Conservation (phyloP, 371 early-diverging fungal species). For the Mortierella sp. region DNA sequence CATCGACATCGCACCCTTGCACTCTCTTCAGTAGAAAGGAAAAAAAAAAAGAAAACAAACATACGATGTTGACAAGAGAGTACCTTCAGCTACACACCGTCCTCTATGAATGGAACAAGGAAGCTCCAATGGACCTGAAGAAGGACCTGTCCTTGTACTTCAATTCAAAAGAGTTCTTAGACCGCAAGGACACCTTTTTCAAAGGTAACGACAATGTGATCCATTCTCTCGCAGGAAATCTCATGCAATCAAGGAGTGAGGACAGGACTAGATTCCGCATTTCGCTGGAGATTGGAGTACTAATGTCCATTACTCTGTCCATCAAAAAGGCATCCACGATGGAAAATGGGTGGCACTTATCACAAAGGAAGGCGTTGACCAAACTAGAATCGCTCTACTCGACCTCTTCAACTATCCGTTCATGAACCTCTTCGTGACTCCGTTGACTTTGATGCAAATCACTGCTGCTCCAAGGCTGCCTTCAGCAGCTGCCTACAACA, state of each 20-base stretch:
- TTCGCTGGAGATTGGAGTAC: not conserved
- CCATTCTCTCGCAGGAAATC: too few relatives aligned
- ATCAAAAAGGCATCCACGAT: slow-evolving; percentile 19
- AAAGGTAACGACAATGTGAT: slow-evolving; percentile 20
- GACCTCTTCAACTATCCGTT: slow-evolving; percentile 12
- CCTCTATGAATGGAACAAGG: slow-evolving; percentile 39
- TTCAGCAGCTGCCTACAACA: slow-evolving; percentile 15
- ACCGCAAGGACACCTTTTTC: slow-evolving; percentile 37
- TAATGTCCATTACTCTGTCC: not conserved
- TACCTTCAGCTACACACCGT: slow-evolving; percentile 33
- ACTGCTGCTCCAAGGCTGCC: slow-evolving; percentile 26
- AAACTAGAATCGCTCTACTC: slow-evolving; percentile 11
- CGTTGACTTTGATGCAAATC: slow-evolving; percentile 26
- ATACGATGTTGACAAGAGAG: slow-evolving; percentile 8
- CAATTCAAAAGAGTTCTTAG: slow-evolving; percentile 26
- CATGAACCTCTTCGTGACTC: slow-evolving; percentile 20
- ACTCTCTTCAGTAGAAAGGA: too few relatives aligned
- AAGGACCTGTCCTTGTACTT: slow-evolving; percentile 16
- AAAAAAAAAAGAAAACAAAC: too few relatives aligned
- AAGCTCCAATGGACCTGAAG: slow-evolving; percentile 28
- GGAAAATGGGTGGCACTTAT: slow-evolving; percentile 38
- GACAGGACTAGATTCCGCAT: not conserved
- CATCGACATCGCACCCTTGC: too few relatives aligned
- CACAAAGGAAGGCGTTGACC: slow-evolving; percentile 17
- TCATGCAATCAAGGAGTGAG: not conserved